phyloP scores from a whole-genome alignment of 2,329 filamentous ascomycete species.

The Ceratocystis ficicola region DNA sequence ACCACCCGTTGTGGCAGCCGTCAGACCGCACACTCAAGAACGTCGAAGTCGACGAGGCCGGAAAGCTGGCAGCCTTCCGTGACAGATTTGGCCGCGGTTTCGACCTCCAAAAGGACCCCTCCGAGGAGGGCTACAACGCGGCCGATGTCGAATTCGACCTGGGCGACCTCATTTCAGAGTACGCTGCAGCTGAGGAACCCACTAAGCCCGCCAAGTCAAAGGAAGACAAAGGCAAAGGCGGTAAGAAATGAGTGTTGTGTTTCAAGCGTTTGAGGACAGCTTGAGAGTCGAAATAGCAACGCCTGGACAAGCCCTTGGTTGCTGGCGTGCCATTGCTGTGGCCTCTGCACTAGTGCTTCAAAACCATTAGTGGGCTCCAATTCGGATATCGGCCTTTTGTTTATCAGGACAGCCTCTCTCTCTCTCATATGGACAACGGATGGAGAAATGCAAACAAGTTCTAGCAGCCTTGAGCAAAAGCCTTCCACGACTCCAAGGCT shows the following conservation, averaged over 20 bases:
- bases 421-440: neutral
- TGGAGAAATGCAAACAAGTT: neutral
- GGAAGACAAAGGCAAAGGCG: slow-evolving; percentile 30
- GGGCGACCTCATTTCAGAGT: slow-evolving; percentile 42
- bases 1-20: slow-evolving; percentile 86
- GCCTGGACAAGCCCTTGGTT: neutral
- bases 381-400: neutral
- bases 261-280: neutral
- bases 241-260: slow-evolving; percentile 33
- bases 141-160: slow-evolving; percentile 28
- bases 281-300: neutral
- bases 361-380: neutral
- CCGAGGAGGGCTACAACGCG: slow-evolving; percentile 27
- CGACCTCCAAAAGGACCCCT: slow-evolving; percentile 45
- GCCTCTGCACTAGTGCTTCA: neutral
- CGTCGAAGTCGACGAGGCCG: slow-evolving; percentile 90
- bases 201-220: slow-evolving; percentile 27
- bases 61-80: slow-evolving; percentile 74
- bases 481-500: neutral
- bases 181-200: slow-evolving; percentile 29
- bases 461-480: neutral
- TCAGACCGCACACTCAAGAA: slow-evolving; percentile 67
- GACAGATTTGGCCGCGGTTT: slow-evolving; percentile 71
- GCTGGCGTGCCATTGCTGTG: neutral
- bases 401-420: neutral